Conservation (phyloP, 1,284 basidiomycete genomes). For the Sporisorium iseilematis-ciliati region DNA sequence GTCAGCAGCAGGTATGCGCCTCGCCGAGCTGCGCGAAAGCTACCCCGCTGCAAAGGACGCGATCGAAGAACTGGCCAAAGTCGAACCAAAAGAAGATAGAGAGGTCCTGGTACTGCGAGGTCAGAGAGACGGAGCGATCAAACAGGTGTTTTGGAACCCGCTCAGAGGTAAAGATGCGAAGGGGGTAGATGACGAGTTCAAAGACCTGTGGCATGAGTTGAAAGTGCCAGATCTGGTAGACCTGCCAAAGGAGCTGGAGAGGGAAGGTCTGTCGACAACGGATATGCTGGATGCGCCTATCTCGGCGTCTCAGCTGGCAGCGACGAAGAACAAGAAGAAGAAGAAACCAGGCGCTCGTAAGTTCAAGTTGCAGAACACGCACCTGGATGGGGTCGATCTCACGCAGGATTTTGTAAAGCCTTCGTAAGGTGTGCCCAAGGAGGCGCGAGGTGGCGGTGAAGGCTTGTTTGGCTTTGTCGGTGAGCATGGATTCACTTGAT, state of each 20-base stretch:
- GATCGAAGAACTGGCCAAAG: constrained; percentile 61
- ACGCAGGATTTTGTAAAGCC: constrained; percentile 74
- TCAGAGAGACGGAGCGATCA: constrained; percentile 78
- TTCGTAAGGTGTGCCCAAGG: constrained; percentile 4
- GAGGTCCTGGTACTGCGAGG: constrained; percentile 87
- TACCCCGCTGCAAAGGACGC: constrained; percentile 80
- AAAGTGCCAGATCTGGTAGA: constrained; percentile 87
- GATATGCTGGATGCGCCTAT: constrained; percentile 55
- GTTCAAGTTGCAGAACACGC: constrained; percentile 85
- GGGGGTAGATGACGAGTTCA: constrained; percentile 86
- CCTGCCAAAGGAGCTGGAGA: constrained; percentile 79
- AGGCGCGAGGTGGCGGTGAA: no score
- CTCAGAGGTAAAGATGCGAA: constrained; percentile 80
- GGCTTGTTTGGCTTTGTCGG: no score
- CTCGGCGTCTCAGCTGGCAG: constrained; percentile 37
- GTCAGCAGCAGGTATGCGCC: constrained; percentile 76
- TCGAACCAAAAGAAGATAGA: constrained; percentile 77
- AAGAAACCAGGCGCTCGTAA: constrained; percentile 53
- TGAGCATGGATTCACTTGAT: not conserved
- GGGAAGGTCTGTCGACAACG: constrained; percentile 68
- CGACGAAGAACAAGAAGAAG: constrained; percentile 54
- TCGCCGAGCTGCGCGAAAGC: constrained; percentile 85
- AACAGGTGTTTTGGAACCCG: constrained; percentile 91
- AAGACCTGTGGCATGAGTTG: constrained; percentile 84
- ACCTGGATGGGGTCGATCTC: constrained; percentile 83